Evolutionary conservation across 495 filamentous ascomycete species (phyloP).

Genomic region (Podospora fimiseda): DNA sequence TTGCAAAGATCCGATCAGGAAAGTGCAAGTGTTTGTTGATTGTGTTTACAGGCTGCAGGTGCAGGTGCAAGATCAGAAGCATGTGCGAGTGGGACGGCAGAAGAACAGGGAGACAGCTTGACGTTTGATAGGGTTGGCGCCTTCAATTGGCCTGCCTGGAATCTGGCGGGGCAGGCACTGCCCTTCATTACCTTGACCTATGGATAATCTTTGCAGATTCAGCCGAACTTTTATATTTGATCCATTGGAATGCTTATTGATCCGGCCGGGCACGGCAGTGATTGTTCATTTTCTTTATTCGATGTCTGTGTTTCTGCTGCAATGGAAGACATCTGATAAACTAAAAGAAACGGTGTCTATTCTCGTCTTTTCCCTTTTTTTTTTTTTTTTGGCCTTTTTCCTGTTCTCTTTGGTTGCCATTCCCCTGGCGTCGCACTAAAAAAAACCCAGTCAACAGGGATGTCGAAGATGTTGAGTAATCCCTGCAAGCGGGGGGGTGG

Average conservation of each 20-base stretch:
- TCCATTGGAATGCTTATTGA: background rate
- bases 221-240: background rate
- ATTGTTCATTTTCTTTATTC: background rate
- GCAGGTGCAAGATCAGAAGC: background rate
- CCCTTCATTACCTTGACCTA: background rate
- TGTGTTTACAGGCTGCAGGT: background rate
- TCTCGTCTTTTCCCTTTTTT: background rate
- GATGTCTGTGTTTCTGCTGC: no score
- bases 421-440: background rate
- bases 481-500: background rate
- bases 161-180: background rate
- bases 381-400: background rate
- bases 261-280: background rate
- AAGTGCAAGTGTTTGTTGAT: no score
- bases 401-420: background rate
- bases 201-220: no score
- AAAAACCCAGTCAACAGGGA: background rate
- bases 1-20: no score
- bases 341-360: background rate
- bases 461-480: background rate
- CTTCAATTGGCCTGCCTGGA: constrained; percentile 8
- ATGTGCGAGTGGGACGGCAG: background rate
- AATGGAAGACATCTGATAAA: no score
- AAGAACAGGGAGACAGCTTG: constrained; percentile 5
- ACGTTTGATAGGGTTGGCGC: constrained; percentile 1